phyloP scores from a whole-genome alignment of 768 basidiomycete genomes.

The Boletus vermiculosoides region DNA sequence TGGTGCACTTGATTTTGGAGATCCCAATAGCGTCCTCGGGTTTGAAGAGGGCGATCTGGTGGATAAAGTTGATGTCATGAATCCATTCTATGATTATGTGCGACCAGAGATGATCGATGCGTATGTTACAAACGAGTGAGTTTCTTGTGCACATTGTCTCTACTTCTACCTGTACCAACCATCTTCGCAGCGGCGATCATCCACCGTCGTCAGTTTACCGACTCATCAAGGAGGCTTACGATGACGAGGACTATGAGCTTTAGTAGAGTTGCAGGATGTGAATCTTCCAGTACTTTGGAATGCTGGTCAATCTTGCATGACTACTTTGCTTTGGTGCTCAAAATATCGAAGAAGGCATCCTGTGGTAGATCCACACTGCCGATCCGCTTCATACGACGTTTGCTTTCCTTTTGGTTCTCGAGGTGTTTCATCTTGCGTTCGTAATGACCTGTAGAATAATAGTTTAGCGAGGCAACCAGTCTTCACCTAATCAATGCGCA shows the following conservation, averaged over 20 bases:
- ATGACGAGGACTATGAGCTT: conserved; percentile 89
- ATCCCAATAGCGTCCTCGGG: conserved; percentile 62
- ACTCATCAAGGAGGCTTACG: conserved; percentile 91
- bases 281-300: not conserved
- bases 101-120: conserved; percentile 89
- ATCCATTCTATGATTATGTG: conserved; percentile 97
- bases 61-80: conserved; percentile 88
- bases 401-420: conserved; percentile 91
- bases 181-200: conserved; percentile 77
- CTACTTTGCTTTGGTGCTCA: conserved; percentile 54
- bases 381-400: conserved; percentile 83
- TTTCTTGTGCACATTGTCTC: conserved; percentile 18
- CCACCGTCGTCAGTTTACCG: conserved; percentile 93
- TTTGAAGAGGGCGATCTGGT: conserved; percentile 78
- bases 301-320: not conserved
- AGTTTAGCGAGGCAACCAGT: not conserved
- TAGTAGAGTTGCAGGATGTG: conserved; percentile 8
- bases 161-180: conserved; percentile 5
- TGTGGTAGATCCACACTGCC: conserved; percentile 90
- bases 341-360: conserved; percentile 91
- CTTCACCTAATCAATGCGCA: conserved; percentile 22
- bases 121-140: conserved; percentile 97
- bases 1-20: conserved; percentile 77
- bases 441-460: conserved; percentile 62
- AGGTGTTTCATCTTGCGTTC: conserved; percentile 91